Evolutionary conservation across 1,139 yeast species (phyloP).

Genomic region (Magnusiomyces suaveolens): DNA sequence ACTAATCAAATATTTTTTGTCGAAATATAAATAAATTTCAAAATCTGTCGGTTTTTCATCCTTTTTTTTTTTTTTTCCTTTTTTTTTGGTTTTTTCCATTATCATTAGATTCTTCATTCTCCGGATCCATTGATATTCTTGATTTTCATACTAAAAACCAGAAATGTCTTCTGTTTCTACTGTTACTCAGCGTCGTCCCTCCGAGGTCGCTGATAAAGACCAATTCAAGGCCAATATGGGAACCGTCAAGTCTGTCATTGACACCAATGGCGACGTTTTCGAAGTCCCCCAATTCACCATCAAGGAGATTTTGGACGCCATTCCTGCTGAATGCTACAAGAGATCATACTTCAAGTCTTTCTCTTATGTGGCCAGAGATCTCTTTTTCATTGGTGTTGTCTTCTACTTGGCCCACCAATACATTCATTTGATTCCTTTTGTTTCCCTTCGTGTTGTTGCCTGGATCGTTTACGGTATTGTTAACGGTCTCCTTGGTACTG

Average conservation of each 20-base stretch:
- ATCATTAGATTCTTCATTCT: too few species aligned
- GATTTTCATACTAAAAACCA: slow-evolving; percentile 2
- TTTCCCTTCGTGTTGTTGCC: slow-evolving; percentile 40
- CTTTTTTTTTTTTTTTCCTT: slow-evolving; percentile 5
- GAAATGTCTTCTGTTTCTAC: slow-evolving; percentile 20
- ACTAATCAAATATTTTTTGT: slow-evolving; percentile 1
- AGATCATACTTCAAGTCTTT: slow-evolving; percentile 49
- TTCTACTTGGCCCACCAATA: slow-evolving; percentile 46
- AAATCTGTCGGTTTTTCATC: background rate
- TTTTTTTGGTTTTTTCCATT: background rate
- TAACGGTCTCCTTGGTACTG: slow-evolving; percentile 65
- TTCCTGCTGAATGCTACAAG: slow-evolving; percentile 69
- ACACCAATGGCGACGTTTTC: slow-evolving; percentile 56
- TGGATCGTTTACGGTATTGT: slow-evolving; percentile 51
- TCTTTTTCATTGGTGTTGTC: slow-evolving; percentile 41
- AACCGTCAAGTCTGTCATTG: slow-evolving; percentile 28
- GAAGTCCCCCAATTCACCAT: slow-evolving; percentile 66
- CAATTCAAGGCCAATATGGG: slow-evolving; percentile 9
- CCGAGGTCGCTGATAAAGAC: slow-evolving; percentile 14
- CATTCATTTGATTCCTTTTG: slow-evolving; percentile 44
- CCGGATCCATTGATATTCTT: background rate
- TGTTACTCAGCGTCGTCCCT: slow-evolving; percentile 24
- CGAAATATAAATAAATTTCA: background rate
- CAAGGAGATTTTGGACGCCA: slow-evolving; percentile 60
- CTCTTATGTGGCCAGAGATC: slow-evolving; percentile 57